phyloP scores from a whole-genome alignment of 2,329 filamentous ascomycete genomes.

The Stagonosporopsis cucurbitacearum region DNA sequence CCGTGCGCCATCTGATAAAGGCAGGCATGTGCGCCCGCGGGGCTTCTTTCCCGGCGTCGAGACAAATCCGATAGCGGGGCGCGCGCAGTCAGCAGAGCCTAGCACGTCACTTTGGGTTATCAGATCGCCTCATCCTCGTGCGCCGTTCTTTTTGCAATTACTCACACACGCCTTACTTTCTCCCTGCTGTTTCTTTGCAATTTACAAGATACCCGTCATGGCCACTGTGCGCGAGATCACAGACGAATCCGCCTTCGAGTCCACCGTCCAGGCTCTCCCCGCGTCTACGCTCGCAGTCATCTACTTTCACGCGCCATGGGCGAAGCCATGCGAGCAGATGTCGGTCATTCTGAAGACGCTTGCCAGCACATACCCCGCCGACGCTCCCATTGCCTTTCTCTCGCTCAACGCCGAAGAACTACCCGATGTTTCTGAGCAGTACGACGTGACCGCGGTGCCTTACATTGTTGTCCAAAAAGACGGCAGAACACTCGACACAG shows the following conservation, averaged over 20 bases:
- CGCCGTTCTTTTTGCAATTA: neutral
- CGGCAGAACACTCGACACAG: constrained; percentile 77
- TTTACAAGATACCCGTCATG: constrained; percentile 27
- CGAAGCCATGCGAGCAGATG: constrained; percentile 95
- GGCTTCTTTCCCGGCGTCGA: neutral
- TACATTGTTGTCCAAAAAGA: constrained; percentile 84
- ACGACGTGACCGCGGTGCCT: constrained; percentile 93
- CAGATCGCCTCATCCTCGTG: constrained; percentile 21
- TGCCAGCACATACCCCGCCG: constrained; percentile 80
- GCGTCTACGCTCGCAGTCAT: constrained; percentile 77
- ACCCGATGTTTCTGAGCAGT: constrained; percentile 86
- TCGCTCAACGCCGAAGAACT: constrained; percentile 94
- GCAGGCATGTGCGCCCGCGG: neutral
- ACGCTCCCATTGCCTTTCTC: constrained; percentile 79
- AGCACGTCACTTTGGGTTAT: constrained; percentile 22
- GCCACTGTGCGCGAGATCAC: constrained; percentile 76
- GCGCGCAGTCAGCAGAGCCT: neutral
- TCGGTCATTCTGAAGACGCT: constrained; percentile 82
- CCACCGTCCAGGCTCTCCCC: constrained; percentile 71
- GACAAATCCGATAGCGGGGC: constrained; percentile 1
- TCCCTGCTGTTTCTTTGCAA: neutral
- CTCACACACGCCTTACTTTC: neutral
- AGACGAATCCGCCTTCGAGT: constrained; percentile 74
- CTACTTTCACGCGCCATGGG: constrained; percentile 97
- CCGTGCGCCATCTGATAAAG: constrained; percentile 17